Base-by-base conservation (phyloP, 768 basidiomycete genomes). In the Dioszegia crocea region DNA sequence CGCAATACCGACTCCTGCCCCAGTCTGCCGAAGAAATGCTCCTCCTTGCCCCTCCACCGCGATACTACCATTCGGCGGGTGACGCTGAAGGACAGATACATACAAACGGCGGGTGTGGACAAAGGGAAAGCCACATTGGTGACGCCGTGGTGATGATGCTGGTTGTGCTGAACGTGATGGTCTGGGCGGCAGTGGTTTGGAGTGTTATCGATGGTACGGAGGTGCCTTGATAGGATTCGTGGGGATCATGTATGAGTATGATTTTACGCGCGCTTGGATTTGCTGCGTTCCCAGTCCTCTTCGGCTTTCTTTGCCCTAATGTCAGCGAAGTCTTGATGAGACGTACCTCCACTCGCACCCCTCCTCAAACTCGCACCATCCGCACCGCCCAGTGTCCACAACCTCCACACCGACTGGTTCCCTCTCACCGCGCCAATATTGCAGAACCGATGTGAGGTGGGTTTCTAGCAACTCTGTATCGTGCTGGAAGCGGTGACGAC, bases 371-470 rank as follows among this genome's bases (percentile, higher is more conserved):
- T 90, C 88, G 68, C 89, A 91, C 14, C 74, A 89, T 84, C 78
- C 78, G 81, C 90, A 91, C 49, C 89, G 81, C 56, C 80, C 67
- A 2, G 85, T 78, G 50, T 87, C 80, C 43, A 81, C 77, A 21
- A 86, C 29, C 2, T 81, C 80, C 0, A 92, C 91, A 0, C 91
- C 91, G n/a, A 76, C 74, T 0, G 91, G 84, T 29, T 80, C 78
- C 39, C 91, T 81, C 52, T 80, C 65, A 0, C 89, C 88, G 57
- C 81, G 77, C 91, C 91, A 94, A 84, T 87, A 92, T 49, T 80
- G 73, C 1, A 91, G 74, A 0, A 86, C 79, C 52, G 80, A 80
- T 1, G 68, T 64, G 23, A 92, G 76, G 62, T 87, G 81, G 1
- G 60, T 60, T 23, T 85, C 80, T 19, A 94, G 80, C 43, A 83